Conservation (phyloP, 2,329 filamentous ascomycete species). For the Chaetothyriales sp. region DNA sequence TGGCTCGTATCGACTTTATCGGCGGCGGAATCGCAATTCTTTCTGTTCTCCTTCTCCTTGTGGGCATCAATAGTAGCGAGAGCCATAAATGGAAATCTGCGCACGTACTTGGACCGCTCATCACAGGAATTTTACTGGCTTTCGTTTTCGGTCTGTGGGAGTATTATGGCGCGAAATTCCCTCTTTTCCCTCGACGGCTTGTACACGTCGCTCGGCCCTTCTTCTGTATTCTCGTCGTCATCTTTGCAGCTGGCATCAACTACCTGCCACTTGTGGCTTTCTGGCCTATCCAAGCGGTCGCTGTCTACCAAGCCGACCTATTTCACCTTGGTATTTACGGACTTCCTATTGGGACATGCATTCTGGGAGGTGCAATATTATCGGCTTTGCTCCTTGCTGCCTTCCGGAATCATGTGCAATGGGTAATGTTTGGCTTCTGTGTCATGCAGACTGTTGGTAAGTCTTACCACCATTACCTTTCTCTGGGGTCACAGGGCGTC, state of each 20-base stretch:
- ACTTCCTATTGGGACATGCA: conserved; percentile 2
- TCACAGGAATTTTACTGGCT: conserved; percentile 28
- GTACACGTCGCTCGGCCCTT: not conserved
- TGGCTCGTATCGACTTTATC: conserved; percentile 37
- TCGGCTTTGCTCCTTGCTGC: conserved; percentile 1
- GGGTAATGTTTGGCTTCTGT: conserved; percentile 3
- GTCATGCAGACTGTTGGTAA: conserved; percentile 5
- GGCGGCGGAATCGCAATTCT: conserved; percentile 38
- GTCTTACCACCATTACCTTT: not conserved
- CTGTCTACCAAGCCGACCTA: conserved; percentile 1
- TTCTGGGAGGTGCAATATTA: conserved; percentile 4
- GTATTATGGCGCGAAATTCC: conserved; percentile 25
- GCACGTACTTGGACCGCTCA: conserved; percentile 27
- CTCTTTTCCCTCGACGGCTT: conserved; percentile 31
- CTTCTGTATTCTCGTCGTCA: conserved; percentile 2
- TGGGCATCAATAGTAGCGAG: conserved; percentile 22
- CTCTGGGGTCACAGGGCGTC: not conserved
- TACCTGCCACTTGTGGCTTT: conserved; percentile 4
- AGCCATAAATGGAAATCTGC: conserved; percentile 26
- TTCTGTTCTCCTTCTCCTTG: conserved; percentile 39
- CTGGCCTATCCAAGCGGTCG: not conserved
- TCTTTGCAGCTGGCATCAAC: conserved; percentile 4
- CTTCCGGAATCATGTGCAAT: not conserved
- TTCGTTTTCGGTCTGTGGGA: conserved; percentile 27
- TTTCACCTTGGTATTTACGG: conserved; percentile 3